Evolutionary conservation across 352 stramenopile genomes (phyloP).

Genomic region (Pythium vanterpoolii): DNA sequence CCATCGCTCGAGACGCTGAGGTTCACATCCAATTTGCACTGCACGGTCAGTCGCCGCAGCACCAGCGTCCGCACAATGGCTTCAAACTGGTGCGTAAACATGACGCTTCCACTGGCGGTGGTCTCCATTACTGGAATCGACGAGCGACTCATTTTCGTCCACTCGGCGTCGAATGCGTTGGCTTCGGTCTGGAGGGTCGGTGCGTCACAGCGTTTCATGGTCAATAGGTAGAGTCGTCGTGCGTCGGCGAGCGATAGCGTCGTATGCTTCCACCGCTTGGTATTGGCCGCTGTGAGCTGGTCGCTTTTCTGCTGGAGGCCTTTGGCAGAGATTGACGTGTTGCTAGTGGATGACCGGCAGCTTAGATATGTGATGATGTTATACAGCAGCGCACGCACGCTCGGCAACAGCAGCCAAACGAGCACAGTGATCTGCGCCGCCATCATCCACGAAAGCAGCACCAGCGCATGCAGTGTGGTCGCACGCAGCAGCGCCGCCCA

Average conservation of each 20-base stretch:
- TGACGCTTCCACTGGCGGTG: neutral
- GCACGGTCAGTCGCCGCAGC: constrained; percentile 38
- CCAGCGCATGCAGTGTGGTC: constrained; percentile 12
- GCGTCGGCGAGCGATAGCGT: constrained; percentile 20
- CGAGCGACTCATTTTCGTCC: constrained; percentile 23
- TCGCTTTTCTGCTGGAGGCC: neutral
- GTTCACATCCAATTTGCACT: constrained; percentile 60
- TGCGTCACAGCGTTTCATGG: constrained; percentile 17
- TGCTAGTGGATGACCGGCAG: neutral
- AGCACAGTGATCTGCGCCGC: constrained; percentile 13
- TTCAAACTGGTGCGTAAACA: constrained; percentile 49
- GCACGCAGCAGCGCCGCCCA: constrained; percentile 20
- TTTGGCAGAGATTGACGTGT: neutral
- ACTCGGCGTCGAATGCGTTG: constrained; percentile 27
- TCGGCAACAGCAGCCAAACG: constrained; percentile 20
- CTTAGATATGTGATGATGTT: neutral
- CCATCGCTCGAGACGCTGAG: constrained; percentile 50
- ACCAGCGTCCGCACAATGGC: constrained; percentile 57
- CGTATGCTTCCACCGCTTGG: constrained; percentile 6
- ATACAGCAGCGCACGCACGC: neutral
- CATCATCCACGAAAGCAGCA: constrained; percentile 21
- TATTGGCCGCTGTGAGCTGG: neutral
- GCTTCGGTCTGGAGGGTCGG: constrained; percentile 4
- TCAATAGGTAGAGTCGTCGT: constrained; percentile 24
- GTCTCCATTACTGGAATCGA: neutral